phyloP scores from a whole-genome alignment of 768 basidiomycete genomes.

The Boletus subparvulus region DNA sequence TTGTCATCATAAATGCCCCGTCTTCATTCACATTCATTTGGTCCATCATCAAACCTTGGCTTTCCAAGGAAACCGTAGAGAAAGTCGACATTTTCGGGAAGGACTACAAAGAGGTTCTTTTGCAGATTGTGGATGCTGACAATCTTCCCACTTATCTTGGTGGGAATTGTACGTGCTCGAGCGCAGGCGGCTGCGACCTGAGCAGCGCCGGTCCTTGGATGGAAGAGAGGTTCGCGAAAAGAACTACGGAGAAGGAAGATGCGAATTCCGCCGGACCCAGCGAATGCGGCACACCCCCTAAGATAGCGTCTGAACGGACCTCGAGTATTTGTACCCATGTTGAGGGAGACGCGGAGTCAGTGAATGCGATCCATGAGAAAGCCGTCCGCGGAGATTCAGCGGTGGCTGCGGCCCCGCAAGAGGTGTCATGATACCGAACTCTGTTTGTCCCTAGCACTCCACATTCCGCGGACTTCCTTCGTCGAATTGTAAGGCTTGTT shows the following conservation, averaged over 20 bases:
- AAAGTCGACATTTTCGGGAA: conserved; percentile 67
- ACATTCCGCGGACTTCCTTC: not conserved
- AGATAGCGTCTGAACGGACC: not conserved
- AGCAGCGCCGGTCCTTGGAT: conserved; percentile 73
- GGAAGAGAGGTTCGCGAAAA: conserved; percentile 45
- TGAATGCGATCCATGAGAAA: conserved; percentile 10
- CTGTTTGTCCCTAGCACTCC: not conserved
- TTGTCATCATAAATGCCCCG: conserved; percentile 72
- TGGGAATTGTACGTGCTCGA: conserved; percentile 62
- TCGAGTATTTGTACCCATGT: conserved; percentile 4
- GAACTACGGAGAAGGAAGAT: conserved; percentile 2
- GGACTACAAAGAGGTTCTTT: conserved; percentile 55
- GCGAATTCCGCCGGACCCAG: not conserved
- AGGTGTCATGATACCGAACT: conserved; percentile 4
- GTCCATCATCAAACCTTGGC: conserved; percentile 67
- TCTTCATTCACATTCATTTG: conserved; percentile 73
- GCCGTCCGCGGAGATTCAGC: not conserved
- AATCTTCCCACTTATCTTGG: conserved; percentile 61
- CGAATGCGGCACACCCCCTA: not conserved
- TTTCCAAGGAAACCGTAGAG: conserved; percentile 67
- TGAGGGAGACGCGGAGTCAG: not conserved
- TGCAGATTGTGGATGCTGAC: conserved; percentile 61
- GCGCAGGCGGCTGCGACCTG: conserved; percentile 55
- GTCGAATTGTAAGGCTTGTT: not conserved
- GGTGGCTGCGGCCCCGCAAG: not conserved